Conservation (phyloP, 2,329 filamentous ascomycete genomes). For the Penicillium sp. region DNA sequence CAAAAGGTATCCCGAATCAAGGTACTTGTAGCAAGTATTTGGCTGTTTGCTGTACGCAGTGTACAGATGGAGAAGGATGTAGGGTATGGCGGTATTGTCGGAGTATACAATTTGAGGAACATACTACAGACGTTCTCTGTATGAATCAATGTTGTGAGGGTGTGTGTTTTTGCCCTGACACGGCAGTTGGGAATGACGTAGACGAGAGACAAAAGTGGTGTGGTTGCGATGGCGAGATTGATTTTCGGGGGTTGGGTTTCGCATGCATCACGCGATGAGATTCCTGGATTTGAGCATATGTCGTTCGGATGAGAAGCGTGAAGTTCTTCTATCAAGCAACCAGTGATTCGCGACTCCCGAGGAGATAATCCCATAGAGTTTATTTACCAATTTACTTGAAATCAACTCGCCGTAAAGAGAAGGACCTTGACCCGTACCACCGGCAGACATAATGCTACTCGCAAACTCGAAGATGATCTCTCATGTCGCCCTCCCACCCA, state of each 20-base stretch:
- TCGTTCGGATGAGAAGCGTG: background rate
- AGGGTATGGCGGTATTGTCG: background rate
- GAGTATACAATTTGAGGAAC: too few species aligned
- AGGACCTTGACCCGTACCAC: background rate
- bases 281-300: constrained; percentile 1
- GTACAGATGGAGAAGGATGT: too few species aligned
- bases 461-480: constrained; percentile 5
- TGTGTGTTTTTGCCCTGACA: background rate
- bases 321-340: background rate
- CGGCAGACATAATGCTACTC: background rate
- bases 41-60: too few species aligned
- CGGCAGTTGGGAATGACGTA: background rate
- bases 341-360: background rate
- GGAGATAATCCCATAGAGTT: background rate
- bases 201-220: background rate
- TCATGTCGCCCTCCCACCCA: constrained; percentile 7
- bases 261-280: constrained; percentile 20
- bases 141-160: background rate
- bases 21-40: background rate
- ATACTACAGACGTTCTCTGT: background rate
- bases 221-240: background rate
- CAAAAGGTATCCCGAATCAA: background rate
- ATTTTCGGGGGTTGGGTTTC: constrained; percentile 6
- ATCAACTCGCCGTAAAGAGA: background rate
- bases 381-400: background rate